Conservation (phyloP, 2,329 filamentous ascomycete genomes). For the Botrytis elliptica region DNA sequence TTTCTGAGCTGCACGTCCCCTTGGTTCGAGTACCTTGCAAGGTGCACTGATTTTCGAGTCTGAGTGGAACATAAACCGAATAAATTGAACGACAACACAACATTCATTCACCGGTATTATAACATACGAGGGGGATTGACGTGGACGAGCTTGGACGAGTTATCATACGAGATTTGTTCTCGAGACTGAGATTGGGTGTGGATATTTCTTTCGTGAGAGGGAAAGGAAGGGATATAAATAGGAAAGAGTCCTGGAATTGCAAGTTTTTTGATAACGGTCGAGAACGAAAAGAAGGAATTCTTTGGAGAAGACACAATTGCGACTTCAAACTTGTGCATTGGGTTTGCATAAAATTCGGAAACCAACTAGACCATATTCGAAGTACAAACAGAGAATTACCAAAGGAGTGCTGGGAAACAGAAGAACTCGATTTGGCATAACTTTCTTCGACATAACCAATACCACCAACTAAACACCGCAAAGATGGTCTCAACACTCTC, state of each 20-base stretch:
- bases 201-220: neutral
- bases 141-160: conserved; percentile 12
- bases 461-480: neutral
- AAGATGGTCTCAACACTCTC: conserved; percentile 35
- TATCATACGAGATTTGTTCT: neutral
- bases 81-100: conserved; percentile 9
- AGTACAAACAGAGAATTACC: neutral
- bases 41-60: neutral
- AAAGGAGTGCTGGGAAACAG: neutral
- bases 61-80: neutral
- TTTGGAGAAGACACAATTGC: neutral
- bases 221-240: neutral
- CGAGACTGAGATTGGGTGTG: neutral
- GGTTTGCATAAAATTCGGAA: neutral
- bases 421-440: neutral
- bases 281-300: neutral
- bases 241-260: neutral
- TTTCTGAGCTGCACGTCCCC: neutral
- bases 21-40: neutral
- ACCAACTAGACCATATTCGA: neutral
- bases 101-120: neutral
- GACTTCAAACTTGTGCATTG: neutral
- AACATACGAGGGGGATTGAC: neutral
- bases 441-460: neutral
- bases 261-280: neutral